Conservation (phyloP, 345 rosid species). For the Rhodamnia argentea region DNA sequence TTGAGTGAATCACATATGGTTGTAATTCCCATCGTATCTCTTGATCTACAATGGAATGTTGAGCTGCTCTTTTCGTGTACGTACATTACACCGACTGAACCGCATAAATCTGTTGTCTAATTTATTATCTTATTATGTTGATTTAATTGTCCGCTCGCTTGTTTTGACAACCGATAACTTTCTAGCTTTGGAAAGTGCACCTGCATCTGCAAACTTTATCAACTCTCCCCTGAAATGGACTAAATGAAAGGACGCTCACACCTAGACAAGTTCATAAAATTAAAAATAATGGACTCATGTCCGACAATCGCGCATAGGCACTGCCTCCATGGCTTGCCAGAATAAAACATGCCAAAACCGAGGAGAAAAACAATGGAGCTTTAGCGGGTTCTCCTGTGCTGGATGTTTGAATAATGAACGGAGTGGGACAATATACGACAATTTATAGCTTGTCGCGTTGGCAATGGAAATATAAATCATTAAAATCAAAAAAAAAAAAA, state of each 20-base stretch:
- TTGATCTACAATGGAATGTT: background rate
- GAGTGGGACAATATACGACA: background rate
- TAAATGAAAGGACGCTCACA: background rate
- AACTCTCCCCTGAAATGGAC: background rate
- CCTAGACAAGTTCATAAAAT: background rate
- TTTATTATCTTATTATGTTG: background rate
- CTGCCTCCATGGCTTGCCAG: background rate
- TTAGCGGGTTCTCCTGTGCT: background rate
- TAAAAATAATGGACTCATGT: background rate
- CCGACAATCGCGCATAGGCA: background rate
- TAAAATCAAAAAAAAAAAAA: background rate
- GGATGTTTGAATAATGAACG: background rate
- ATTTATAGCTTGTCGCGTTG: background rate
- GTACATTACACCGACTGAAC: accelerated
- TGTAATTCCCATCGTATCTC: background rate
- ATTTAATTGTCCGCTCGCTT: background rate
- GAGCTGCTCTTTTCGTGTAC: accelerated
- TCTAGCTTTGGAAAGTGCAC: background rate
- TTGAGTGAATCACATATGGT: no score
- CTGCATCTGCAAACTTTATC: background rate
- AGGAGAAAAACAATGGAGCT: background rate
- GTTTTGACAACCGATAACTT: background rate
- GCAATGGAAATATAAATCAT: background rate
- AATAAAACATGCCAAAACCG: background rate
- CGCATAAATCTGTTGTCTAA: background rate